These are phyloP conservation scores for Pezicula carpinea DNA, from an alignment of 2,329 filamentous ascomycete species.

Conservation along the genomic window DNA sequence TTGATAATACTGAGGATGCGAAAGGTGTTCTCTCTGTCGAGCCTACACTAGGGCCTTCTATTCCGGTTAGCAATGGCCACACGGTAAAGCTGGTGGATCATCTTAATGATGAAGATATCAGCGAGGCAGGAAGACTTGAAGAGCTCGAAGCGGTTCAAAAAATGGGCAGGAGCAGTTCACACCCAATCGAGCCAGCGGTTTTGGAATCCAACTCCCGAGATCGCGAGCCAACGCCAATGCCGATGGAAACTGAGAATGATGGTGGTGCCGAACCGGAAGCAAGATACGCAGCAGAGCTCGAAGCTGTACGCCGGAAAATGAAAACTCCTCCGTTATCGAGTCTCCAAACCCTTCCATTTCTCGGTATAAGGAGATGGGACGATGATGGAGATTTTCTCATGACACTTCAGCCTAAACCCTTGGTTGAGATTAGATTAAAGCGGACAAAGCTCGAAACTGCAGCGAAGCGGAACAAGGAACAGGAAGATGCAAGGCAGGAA, in stretches of 20 bases:
- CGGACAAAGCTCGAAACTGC: conserved; percentile 4
- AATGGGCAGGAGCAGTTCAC: not conserved
- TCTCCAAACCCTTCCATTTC: conserved; percentile 13
- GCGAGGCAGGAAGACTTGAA: conserved; percentile 17
- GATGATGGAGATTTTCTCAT: conserved; percentile 21
- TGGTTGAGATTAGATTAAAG: conserved; percentile 13
- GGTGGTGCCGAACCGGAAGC: conserved; percentile 2
- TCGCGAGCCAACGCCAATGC: not conserved
- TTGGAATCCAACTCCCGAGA: no score
- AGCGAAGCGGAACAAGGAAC: conserved; percentile 13
- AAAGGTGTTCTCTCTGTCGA: not conserved
- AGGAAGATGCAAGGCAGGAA: conserved; percentile 18
- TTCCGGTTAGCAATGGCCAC: not conserved
- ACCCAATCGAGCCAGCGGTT: not conserved
- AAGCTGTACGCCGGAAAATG: conserved; percentile 24
- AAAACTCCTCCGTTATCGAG: conserved; percentile 24
- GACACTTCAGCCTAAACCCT: conserved; percentile 15
- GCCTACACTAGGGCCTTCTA: not conserved
- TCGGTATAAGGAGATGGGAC: conserved; percentile 17
- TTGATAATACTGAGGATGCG: no score
- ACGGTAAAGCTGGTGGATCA: conserved; percentile 7
- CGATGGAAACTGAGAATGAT: not conserved
- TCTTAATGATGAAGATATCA: conserved; percentile 13
- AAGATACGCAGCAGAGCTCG: not conserved
- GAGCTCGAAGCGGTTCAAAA: conserved; percentile 14